Evolutionary conservation across 345 rosid genomes (phyloP), one percentile per base, ranked within the genome.

Genomic region (Eucalyptus leucophloia): DNA sequence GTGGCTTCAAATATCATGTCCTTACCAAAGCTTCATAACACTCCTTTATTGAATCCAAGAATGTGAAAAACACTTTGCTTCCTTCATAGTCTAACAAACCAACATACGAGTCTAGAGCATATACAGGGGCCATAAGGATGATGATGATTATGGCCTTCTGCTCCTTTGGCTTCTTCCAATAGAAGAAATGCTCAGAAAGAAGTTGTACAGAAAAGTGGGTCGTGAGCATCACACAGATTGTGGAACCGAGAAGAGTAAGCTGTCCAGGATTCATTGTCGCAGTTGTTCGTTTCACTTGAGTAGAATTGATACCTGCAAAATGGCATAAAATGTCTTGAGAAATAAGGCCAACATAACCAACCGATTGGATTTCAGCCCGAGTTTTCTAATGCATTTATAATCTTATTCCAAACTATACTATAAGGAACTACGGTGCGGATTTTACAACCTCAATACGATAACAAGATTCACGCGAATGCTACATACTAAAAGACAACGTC

Each of bases 131-230:
- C 99, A 97, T 98, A 26, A 97, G 95, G 89, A 98, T 94, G 88
- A 98, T 97, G 53, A 98, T 92, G 12, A 98, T n/a, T 56, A 98
- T 98, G 28, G 99, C 99, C 93, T 96, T 97, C 88, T 98, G 99
- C 90, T 98, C 99, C 92, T 97, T 98, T 0, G 99, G 98, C 90
- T 95, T 98, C 91, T 95, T 97, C 99, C 99, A 98, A 92, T 95
- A 94, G 91, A 93, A 93, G 28, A 97, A 93, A 93, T 98, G 96
- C 91, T 98, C 98, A 1, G 95, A 95, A 9, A 96, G 87, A 28
- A 98, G 96, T 94, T 96, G 98, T 54, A 95, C 40, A 30, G 99
- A 96, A 91, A 96, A 96, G 90, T 95, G 94, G 95, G 95, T 86
- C 5, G 98, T 92, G n/a, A 93, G 90, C 96, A 97, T 90, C 58